Evolutionary conservation across 306 rosid species (phyloP), one percentile per base, ranked within the genome.

Genomic region (Oxytropis ochrocephala): DNA sequence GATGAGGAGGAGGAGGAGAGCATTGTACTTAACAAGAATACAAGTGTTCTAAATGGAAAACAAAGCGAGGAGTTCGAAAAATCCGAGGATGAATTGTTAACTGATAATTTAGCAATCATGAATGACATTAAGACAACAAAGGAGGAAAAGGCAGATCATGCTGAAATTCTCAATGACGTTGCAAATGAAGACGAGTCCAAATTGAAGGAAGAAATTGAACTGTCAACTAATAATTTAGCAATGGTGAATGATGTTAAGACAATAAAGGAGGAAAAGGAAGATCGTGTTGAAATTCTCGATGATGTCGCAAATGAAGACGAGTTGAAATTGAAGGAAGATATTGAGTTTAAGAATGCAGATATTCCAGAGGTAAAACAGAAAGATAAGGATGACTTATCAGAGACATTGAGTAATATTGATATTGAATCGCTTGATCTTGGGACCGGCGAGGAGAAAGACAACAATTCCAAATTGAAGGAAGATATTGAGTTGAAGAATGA

Each of bases 1-100:
- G 91, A 85, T 11, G 92, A 84, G 64, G 84, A 48, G 18, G 84
- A 48, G 18, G 84, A 59, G 35, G 85, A 72, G 19, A 56, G 73
- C 30, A 17, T 38, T 3, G 65, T 18, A 55, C 56, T 53, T 43
- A 3, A 50, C 56, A 62, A 69, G 63, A 75, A 13, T 55, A 67
- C 3, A 64, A 66, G 50, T 44, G 67, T 63, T 56, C 30, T 55
- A 21, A 67, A 77, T 67, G 82, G 60, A 14, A 44, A 82, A 80
- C 79, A 63, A 19, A 78, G 48, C 30, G 64, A 67, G 36, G 44
- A 58, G 24, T 38, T 52, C n/a, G 75, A 62, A 42, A 81, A 75
- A 27, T 46, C 67, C 13, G 64, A 46, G 3, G 62, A 67, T 33
- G 69, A 52, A 47, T 2, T 38, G 16, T 62, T 17, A 2, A 13